Evolutionary conservation across 176 grass and related monocot genomes (phyloP).

Genomic region (Metroxylon sagu): DNA sequence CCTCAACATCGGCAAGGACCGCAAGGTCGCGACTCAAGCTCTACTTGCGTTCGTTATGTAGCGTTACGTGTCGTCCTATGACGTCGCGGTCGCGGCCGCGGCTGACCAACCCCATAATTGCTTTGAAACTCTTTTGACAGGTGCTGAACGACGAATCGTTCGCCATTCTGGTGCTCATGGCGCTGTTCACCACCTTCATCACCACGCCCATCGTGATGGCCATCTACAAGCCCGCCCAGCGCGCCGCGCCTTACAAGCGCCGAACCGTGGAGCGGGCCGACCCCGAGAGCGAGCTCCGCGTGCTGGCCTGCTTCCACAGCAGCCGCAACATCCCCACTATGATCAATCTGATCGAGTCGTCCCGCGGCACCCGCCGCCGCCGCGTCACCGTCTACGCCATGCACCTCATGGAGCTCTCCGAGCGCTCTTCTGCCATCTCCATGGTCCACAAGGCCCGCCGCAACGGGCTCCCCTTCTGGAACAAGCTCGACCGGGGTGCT

Average conservation of each 20-base stretch:
- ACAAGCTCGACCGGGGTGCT: background rate
- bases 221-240: slow-evolving; percentile 1
- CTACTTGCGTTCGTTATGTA: too few relatives aligned
- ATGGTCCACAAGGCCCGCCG: slow-evolving; percentile 11
- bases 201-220: slow-evolving; percentile 5
- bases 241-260: background rate
- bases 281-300: slow-evolving; percentile 1
- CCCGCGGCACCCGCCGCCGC: slow-evolving; percentile 5
- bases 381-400: slow-evolving; percentile 9
- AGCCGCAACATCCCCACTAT: slow-evolving; percentile 6
- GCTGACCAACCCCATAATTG: too few relatives aligned
- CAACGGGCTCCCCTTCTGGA: slow-evolving; percentile 9
- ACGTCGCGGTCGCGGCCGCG: too few relatives aligned
- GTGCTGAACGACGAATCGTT: slow-evolving; percentile 6
- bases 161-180: slow-evolving; percentile 13
- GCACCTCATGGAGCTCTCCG: slow-evolving; percentile 10
- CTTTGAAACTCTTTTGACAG: background rate
- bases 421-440: slow-evolving; percentile 6
- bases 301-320: slow-evolving; percentile 7
- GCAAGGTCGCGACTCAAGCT: background rate
- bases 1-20: slow-evolving; percentile 13
- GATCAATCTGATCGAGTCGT: slow-evolving; percentile 2
- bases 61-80: too few relatives aligned
- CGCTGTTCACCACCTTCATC: slow-evolving; percentile 10
- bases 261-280: background rate